Base-by-base conservation (phyloP, 169 alveolate genomes). In the Theileria sp. region DNA sequence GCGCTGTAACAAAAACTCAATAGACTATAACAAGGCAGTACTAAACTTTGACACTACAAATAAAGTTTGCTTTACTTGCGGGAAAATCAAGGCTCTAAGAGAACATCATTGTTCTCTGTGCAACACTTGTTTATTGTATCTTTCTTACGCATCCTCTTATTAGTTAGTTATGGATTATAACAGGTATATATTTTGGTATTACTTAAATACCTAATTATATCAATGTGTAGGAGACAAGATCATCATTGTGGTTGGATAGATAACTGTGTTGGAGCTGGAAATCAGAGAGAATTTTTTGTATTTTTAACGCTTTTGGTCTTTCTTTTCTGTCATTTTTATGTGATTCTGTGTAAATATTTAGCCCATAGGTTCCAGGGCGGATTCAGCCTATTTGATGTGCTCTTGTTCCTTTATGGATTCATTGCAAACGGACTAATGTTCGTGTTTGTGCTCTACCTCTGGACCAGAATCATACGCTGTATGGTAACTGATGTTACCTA, bases 181-280 rank as follows among this genome's bases (percentile, higher is more conserved):
- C 32, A 15, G 36, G 0, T 25, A 58, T 58, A 58, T 58, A 21
- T 8, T 25, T 1, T 15, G 3, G 0, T 28, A 60, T 25, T 10
- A 60, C 10, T 44, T 44, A 10, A 10, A 60, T 25, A 25, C 2
- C 30, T 2, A 60, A 60, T 10, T 10, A 60, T 60, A 60, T 60
- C 1, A 2, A 23, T 56, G 26, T 30, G 28, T 56, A 91, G 95
- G 49, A 94, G 91, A 30, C 94, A 89, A 94, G 99, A 96, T 77
- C 99, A 96, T 75, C 99, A 96, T 87, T 96, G 99, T 74, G 97
- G 95, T 32, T 97, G 99, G 99, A 95, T 97, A 26, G 97, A 96
- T 86, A 97, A 96, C 84, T 97, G 99, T 86, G 92, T 97, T 28
- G 99, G 97, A 36, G 72, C 70, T 56, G 87, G 88, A 49, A 93